These are phyloP conservation scores for Coemansia sp. DNA, from an alignment of 192 early-diverging fungal genomes.

Conservation along the genomic window DNA sequence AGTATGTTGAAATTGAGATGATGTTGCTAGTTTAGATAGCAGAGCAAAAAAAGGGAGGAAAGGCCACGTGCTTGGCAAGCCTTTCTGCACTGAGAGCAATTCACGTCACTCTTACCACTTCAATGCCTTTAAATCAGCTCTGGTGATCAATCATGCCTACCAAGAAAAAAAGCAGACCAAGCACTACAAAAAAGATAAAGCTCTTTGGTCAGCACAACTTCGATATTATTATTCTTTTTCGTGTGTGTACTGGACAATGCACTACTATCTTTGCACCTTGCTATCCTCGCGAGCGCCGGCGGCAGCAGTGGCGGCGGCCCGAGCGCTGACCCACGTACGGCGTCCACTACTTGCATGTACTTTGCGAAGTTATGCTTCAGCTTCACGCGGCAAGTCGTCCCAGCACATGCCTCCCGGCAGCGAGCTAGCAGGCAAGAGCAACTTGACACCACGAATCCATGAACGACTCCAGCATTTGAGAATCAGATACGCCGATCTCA, in stretches of 20 bases:
- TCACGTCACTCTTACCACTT: not conserved
- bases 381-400: not conserved
- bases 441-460: slow-evolving; percentile 44
- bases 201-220: not conserved
- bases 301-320: not conserved
- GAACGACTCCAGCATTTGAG: slow-evolving; percentile 35
- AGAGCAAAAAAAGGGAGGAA: not conserved
- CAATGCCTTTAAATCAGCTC: not conserved
- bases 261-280: not conserved
- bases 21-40: not conserved
- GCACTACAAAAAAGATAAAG: not conserved
- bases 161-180: not conserved
- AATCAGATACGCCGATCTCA: slow-evolving; percentile 22
- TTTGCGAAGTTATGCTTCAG: slow-evolving; percentile 7
- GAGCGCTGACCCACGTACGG: not conserved
- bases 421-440: slow-evolving; percentile 49
- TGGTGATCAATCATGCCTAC: not conserved
- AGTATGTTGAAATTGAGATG: not conserved
- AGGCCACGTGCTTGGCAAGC: not conserved
- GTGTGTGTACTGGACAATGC: not conserved
- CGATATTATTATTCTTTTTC: not conserved
- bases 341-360: not conserved
- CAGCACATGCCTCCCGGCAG: slow-evolving; percentile 26
- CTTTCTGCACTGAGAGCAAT: not conserved
- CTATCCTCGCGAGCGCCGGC: not conserved